Evolutionary conservation across 2,329 filamentous ascomycete genomes (phyloP).

Genomic region (Lojkania enalia): DNA sequence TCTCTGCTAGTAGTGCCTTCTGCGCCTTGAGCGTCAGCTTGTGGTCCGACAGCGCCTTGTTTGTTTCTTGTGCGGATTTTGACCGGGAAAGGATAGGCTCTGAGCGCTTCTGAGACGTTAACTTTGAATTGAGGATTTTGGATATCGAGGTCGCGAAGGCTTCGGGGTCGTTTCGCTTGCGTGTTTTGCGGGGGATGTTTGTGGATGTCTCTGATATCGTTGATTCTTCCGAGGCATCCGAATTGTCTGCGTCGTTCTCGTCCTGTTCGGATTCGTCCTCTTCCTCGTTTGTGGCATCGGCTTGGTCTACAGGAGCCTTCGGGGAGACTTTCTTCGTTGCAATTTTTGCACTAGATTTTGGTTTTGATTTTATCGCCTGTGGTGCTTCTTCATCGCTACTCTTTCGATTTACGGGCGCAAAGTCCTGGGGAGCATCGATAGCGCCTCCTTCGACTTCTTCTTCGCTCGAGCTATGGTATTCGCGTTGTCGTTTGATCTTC

Average conservation of each 20-base stretch:
- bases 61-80: conserved; percentile 71
- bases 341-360: conserved; percentile 27
- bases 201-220: conserved; percentile 40
- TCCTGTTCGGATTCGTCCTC: conserved; percentile 34
- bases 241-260: conserved; percentile 40
- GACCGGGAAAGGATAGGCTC: conserved; percentile 93
- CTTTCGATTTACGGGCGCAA: conserved; percentile 55
- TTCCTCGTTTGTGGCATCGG: conserved; percentile 25
- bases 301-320: not conserved
- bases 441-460: conserved; percentile 51
- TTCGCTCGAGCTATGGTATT: conserved; percentile 67
- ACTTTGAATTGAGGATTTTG: conserved; percentile 88
- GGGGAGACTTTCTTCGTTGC: conserved; percentile 5
- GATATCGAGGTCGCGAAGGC: conserved; percentile 92
- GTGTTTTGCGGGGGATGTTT: conserved; percentile 52
- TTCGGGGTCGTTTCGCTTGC: conserved; percentile 88
- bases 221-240: conserved; percentile 47
- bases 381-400: conserved; percentile 49
- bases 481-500: conserved; percentile 65
- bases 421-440: conserved; percentile 45
- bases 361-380: conserved; percentile 21
- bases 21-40: conserved; percentile 82
- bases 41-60: conserved; percentile 71
- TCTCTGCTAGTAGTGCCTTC: conserved; percentile 77
- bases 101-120: conserved; percentile 76